phyloP scores from a whole-genome alignment of 2,329 filamentous ascomycete genomes.

The Xylariaceae sp. region DNA sequence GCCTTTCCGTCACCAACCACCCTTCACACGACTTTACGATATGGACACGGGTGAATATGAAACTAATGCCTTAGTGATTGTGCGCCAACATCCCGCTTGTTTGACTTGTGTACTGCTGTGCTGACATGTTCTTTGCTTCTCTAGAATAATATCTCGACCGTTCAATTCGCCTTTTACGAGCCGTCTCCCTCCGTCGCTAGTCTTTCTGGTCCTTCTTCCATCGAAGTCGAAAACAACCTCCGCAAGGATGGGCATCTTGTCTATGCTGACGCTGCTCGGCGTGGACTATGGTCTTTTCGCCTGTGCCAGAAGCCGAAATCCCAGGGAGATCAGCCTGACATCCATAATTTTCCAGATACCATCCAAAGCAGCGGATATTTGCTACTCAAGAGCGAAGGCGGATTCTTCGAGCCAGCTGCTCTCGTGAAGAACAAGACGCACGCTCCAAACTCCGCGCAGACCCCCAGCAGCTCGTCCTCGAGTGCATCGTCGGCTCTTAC shows the following conservation, averaged over 20 bases:
- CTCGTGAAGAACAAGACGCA: conserved; percentile 41
- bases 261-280: conserved; percentile 46
- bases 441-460: conserved; percentile 37
- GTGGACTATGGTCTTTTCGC: conserved; percentile 52
- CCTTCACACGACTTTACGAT: conserved; percentile 33
- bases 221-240: conserved; percentile 48
- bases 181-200: conserved; percentile 39
- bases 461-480: conserved; percentile 43
- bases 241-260: conserved; percentile 50
- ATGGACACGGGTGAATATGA: conserved; percentile 63
- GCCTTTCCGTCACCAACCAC: background rate
- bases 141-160: conserved; percentile 53
- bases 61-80: conserved; percentile 57
- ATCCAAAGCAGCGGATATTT: conserved; percentile 41
- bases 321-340: conserved; percentile 14
- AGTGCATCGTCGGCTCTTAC: conserved; percentile 30
- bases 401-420: conserved; percentile 44
- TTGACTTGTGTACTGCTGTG: conserved; percentile 2
- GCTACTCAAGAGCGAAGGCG: conserved; percentile 44
- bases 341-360: conserved; percentile 31
- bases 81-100: conserved; percentile 29
- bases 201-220: conserved; percentile 40
- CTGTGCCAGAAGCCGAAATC: conserved; percentile 39
- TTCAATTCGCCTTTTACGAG: conserved; percentile 54
- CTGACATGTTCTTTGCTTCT: conserved; percentile 6